A percentile compares a stretch with the other conserved stretches of the same genome.
These are phyloP conservation scores for Iris pallida DNA, from an alignment of 116 monocot genomes.

Conservation along the genomic window DNA sequence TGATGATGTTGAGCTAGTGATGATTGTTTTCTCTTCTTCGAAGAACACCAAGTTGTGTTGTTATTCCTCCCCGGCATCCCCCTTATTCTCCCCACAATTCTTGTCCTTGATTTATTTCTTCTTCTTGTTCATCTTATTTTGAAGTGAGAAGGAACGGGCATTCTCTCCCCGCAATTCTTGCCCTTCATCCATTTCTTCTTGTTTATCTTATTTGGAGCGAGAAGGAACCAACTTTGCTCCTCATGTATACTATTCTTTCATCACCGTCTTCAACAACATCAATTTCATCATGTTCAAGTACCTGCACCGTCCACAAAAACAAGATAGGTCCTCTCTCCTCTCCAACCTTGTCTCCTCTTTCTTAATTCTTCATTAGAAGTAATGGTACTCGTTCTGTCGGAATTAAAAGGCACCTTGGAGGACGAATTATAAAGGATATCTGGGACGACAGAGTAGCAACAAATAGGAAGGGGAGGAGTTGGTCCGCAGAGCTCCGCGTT, in stretches of 20 bases:
- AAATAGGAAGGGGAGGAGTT: conserved; percentile 24
- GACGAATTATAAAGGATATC: conserved; percentile 8
- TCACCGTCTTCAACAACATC: conserved; percentile 5
- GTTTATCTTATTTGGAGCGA: conserved; percentile 1
- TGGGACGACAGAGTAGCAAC: conserved; percentile 8
- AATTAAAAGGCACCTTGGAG: conserved; percentile 41
- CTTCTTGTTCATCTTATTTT: too few relatives aligned
- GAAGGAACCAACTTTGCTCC: background rate
- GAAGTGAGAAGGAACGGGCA: too few relatives aligned
- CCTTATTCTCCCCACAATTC: conserved; percentile 3
- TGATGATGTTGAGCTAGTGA: background rate
- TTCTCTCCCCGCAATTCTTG: conserved; percentile 1
- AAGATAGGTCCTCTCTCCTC: conserved; percentile 8
- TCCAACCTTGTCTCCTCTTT: background rate
- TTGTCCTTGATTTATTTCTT: too few relatives aligned
- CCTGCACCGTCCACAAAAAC: background rate
- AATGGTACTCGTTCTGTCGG: background rate
- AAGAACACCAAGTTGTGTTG: conserved; percentile 49
- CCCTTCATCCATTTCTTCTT: background rate
- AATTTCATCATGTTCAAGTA: background rate
- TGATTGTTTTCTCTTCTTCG: conserved; percentile 4
- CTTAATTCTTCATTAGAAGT: background rate
- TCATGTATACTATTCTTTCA: conserved; percentile 6
- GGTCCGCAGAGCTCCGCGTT: conserved; percentile 48
- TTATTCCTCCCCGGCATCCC: conserved; percentile 5